Percentiles rank a stretch among this genome's conserved stretches.
phyloP scores from a whole-genome alignment of 306 rosid genomes.

The Begonia loranthoides region DNA sequence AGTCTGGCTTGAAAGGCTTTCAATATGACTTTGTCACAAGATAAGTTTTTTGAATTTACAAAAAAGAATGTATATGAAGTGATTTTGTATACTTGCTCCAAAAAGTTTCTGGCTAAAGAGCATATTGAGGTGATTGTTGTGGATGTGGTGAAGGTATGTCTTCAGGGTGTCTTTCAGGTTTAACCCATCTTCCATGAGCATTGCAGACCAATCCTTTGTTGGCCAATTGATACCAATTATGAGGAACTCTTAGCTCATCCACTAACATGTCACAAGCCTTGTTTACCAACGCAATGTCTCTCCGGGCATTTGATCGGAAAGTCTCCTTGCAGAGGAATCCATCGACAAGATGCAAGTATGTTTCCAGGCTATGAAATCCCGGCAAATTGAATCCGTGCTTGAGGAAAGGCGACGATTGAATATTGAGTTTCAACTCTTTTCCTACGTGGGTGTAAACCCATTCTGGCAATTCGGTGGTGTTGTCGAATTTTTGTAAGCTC shows the following conservation, averaged over 20 bases:
- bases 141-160: conserved; percentile 41
- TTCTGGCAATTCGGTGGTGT: conserved; percentile 23
- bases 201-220: conserved; percentile 49
- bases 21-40: neutral
- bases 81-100: neutral
- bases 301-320: conserved; percentile 31
- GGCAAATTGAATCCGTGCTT: conserved; percentile 26
- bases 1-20: neutral
- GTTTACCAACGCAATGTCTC: conserved; percentile 53
- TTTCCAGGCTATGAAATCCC: conserved; percentile 48
- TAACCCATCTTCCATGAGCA: conserved; percentile 58
- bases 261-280: conserved; percentile 47
- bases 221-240: conserved; percentile 45
- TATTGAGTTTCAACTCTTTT: conserved; percentile 35
- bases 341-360: conserved; percentile 60
- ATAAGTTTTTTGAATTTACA: neutral
- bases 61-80: neutral
- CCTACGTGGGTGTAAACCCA: conserved; percentile 56
- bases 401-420: conserved; percentile 39
- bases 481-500: conserved; percentile 29
- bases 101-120: conserved; percentile 5
- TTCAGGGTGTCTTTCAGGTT: conserved; percentile 38
- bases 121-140: conserved; percentile 7
- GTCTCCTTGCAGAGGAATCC: conserved; percentile 21
- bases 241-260: conserved; percentile 45